Conservation (phyloP, 805 yeast species). For the Cyberlindnera euphorbiiphila region DNA sequence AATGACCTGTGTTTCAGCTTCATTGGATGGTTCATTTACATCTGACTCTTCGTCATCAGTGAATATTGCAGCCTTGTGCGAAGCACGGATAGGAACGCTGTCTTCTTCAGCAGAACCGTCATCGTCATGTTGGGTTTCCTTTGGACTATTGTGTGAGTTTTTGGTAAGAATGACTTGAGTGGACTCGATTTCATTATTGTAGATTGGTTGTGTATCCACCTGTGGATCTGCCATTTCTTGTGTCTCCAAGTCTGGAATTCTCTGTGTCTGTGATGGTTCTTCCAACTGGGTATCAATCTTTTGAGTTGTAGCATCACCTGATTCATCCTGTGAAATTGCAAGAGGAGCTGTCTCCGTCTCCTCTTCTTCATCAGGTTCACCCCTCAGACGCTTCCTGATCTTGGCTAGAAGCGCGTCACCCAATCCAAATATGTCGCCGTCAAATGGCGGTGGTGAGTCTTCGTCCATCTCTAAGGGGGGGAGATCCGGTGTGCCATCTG, state of each 20-base stretch:
- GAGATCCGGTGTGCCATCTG: background rate
- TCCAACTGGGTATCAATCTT: background rate
- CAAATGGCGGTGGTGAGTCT: background rate
- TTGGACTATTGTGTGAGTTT: too few relatives aligned
- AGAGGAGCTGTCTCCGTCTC: background rate
- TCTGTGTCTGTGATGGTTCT: background rate
- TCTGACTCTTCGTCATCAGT: too few relatives aligned
- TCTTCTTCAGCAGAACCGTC: too few relatives aligned
- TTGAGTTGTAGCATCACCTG: background rate
- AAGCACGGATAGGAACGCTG: too few relatives aligned
- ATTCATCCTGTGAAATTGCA: background rate
- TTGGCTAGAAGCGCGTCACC: slow-evolving; percentile 12
- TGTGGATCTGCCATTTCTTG: background rate
- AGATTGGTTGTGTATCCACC: too few relatives aligned
- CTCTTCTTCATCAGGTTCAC: slow-evolving; percentile 9
- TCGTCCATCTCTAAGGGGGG: too few relatives aligned
- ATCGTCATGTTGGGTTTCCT: too few relatives aligned
- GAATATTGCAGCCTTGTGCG: too few relatives aligned
- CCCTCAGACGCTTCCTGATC: slow-evolving; percentile 20
- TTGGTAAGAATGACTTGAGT: too few relatives aligned
- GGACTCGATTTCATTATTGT: too few relatives aligned
- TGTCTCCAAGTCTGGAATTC: background rate
- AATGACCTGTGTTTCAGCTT: background rate
- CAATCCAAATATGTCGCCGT: slow-evolving; percentile 6
- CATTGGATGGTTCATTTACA: background rate